Evolutionary conservation across 2,329 filamentous ascomycete genomes (phyloP).

Genomic region (Diaporthe citri): DNA sequence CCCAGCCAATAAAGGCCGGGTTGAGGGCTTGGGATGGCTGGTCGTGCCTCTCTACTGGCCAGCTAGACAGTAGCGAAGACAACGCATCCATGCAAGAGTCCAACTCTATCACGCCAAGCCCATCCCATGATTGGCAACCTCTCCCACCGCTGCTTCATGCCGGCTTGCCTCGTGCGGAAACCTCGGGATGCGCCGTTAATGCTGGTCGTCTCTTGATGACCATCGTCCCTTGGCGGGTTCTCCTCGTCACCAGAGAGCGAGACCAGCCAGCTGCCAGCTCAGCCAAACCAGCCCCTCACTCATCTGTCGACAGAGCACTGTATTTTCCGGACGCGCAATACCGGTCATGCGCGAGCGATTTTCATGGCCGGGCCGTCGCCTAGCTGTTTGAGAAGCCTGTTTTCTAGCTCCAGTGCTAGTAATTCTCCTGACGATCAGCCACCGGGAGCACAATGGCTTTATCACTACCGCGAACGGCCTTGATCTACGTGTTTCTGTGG

Average conservation of each 20-base stretch:
- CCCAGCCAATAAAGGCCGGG: slow-evolving; percentile 59
- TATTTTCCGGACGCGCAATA: slow-evolving; percentile 10
- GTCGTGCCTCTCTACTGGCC: slow-evolving; percentile 33
- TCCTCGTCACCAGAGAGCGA: neutral
- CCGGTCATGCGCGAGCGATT: slow-evolving; percentile 30
- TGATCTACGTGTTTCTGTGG: slow-evolving; percentile 5
- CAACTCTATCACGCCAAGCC: slow-evolving; percentile 40
- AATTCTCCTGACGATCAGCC: slow-evolving; percentile 31
- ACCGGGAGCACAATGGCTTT: slow-evolving; percentile 12
- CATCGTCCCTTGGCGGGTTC: neutral
- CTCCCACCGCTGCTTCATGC: slow-evolving; percentile 30
- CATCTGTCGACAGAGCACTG: neutral
- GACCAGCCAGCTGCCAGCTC: neutral
- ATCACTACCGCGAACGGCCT: neutral
- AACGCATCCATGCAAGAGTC: slow-evolving; percentile 55
- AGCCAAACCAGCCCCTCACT: neutral
- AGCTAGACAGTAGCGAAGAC: slow-evolving; percentile 55
- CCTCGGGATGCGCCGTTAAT: slow-evolving; percentile 31
- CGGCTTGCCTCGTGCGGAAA: slow-evolving; percentile 27
- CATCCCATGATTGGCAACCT: slow-evolving; percentile 33
- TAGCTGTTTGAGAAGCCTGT: slow-evolving; percentile 28
- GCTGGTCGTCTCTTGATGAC: neutral
- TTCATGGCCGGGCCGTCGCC: slow-evolving; percentile 27
- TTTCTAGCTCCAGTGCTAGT: slow-evolving; percentile 21
- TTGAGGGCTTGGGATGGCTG: slow-evolving; percentile 20